Conservation (phyloP, 164 flowering plant genomes). For the Aristolochia californica region DNA sequence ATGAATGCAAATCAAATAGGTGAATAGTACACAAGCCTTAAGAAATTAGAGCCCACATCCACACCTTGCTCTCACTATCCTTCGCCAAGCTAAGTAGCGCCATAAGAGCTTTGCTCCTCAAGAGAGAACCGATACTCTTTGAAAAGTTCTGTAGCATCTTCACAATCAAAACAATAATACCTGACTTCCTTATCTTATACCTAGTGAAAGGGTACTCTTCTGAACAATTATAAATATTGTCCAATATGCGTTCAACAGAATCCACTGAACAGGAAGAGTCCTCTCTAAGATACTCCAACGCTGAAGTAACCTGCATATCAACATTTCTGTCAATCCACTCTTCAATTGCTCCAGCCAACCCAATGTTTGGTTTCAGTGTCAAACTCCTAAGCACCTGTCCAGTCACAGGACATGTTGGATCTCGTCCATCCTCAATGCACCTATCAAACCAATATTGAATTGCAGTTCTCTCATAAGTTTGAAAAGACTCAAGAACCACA, state of each 20-base stretch:
- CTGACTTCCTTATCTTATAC: constrained; percentile 38
- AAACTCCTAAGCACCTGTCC: constrained; percentile 37
- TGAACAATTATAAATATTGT: constrained; percentile 29
- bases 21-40: too few species aligned
- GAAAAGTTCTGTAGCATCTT: constrained; percentile 30
- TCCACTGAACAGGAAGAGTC: constrained; percentile 26
- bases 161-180: constrained; percentile 28
- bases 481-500: constrained; percentile 41
- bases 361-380: constrained; percentile 46
- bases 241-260: constrained; percentile 24
- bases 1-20: too few species aligned
- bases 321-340: constrained; percentile 49
- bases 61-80: constrained; percentile 58
- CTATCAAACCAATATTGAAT: constrained; percentile 49
- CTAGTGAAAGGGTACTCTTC: constrained; percentile 40
- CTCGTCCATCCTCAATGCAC: constrained; percentile 48
- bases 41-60: background rate
- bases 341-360: constrained; percentile 51
- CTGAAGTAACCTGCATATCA: constrained; percentile 30
- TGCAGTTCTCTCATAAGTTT: constrained; percentile 45
- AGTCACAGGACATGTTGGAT: constrained; percentile 60
- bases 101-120: constrained; percentile 41
- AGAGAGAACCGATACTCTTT: constrained; percentile 27
- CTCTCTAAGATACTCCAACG: constrained; percentile 23
- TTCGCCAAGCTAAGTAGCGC: constrained; percentile 42